A percentile compares a stretch with the other conserved stretches of the same genome.
phyloP scores from a whole-genome alignment of 805 yeast genomes.

The Pichia gijzeniarum region DNA sequence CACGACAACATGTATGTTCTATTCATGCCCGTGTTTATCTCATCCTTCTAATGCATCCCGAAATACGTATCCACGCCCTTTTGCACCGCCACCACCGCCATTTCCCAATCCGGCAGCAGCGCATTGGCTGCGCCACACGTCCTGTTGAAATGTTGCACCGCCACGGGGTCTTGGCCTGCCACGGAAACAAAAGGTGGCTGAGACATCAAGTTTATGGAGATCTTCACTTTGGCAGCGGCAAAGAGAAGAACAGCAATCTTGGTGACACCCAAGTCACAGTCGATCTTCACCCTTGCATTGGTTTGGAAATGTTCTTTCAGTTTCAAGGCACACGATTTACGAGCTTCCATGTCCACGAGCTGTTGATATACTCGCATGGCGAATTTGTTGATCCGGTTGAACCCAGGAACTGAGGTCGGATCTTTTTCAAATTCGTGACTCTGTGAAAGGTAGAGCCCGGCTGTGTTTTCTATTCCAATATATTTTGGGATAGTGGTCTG shows the following conservation, averaged over 20 bases:
- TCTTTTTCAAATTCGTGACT: slow-evolving; percentile 6
- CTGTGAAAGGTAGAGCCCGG: slow-evolving; percentile 20
- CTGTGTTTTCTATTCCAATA: slow-evolving; percentile 23
- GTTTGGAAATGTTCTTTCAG: slow-evolving; percentile 16
- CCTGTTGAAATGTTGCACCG: not conserved
- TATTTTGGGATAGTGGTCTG: slow-evolving; percentile 32
- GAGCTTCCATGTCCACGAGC: slow-evolving; percentile 22
- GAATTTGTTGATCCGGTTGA: slow-evolving; percentile 20
- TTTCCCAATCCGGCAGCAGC: not conserved
- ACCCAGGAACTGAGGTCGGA: not conserved
- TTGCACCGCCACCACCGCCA: slow-evolving; percentile 1
- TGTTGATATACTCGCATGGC: slow-evolving; percentile 21
- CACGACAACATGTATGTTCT: too few species aligned
- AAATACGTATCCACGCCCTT: not conserved
- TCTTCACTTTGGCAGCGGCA: too few species aligned
- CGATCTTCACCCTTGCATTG: slow-evolving; percentile 10
- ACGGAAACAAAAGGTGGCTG: too few species aligned
- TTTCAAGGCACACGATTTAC: slow-evolving; percentile 13
- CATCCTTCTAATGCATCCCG: too few species aligned
- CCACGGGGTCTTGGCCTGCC: too few species aligned
- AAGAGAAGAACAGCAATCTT: slow-evolving; percentile 19
- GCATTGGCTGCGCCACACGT: slow-evolving; percentile 1
- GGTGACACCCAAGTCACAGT: slow-evolving; percentile 24
- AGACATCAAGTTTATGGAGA: too few species aligned
- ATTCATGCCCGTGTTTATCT: not conserved